A percentile compares a stretch with the other conserved stretches of the same genome.
These are phyloP conservation scores for Blastocrithidia nonstop DNA, from an alignment of 208 protist genomes.

Conservation along the genomic window DNA sequence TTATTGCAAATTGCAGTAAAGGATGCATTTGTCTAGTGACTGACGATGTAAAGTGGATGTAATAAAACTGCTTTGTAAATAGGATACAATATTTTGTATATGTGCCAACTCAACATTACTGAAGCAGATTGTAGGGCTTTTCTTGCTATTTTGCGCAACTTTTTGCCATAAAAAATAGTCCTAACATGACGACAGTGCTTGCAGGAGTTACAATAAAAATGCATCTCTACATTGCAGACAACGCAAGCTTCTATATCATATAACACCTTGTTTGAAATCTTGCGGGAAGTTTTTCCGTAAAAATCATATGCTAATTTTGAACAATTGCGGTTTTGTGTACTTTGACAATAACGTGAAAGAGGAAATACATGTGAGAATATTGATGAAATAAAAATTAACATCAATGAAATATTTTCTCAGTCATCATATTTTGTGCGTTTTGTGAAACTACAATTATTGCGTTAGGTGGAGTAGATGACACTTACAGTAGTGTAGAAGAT, in stretches of 20 bases:
- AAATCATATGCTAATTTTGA: conserved; percentile 54
- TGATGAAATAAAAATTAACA: conserved; percentile 2
- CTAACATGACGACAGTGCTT: conserved; percentile 22
- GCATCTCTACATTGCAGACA: conserved; percentile 7
- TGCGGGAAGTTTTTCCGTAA: conserved; percentile 47
- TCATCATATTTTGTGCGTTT: conserved; percentile 46
- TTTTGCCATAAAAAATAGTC: conserved; percentile 51
- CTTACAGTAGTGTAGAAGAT: conserved; percentile 50
- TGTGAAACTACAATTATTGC: conserved; percentile 46
- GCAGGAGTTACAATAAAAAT: conserved; percentile 9
- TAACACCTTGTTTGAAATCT: conserved; percentile 1
- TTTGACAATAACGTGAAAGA: conserved; percentile 2
- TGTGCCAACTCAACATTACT: conserved; percentile 37
- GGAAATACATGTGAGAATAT: background rate
- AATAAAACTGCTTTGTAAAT: conserved; percentile 24
- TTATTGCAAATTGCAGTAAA: conserved; percentile 7
- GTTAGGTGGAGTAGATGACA: conserved; percentile 65
- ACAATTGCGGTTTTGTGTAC: conserved; percentile 44
- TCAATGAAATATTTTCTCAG: conserved; percentile 1
- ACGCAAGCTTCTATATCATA: conserved; percentile 1
- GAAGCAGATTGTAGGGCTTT: conserved; percentile 56
- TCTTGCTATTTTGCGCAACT: conserved; percentile 33
- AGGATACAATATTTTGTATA: conserved; percentile 46
- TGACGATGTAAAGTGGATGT: conserved; percentile 25
- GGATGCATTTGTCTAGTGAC: no score